Percentiles rank a stretch among this genome's conserved stretches.
Conservation (phyloP, 1,284 basidiomycete species). For the Sporisorium graminicola region DNA sequence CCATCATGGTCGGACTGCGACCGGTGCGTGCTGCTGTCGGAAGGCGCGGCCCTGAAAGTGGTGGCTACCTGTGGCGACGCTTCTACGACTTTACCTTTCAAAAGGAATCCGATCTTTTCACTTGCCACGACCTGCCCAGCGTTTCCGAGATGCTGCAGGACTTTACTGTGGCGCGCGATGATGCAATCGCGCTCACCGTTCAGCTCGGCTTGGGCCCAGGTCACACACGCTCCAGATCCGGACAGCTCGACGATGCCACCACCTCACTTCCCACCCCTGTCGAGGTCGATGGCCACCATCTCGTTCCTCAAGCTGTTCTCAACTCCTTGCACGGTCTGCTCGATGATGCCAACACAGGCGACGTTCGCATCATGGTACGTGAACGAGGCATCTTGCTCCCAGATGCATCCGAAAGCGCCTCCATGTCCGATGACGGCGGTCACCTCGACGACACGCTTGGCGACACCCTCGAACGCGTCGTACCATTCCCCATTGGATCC, state of each 20-base stretch:
- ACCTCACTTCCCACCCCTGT: conserved; percentile 39
- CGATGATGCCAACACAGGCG: conserved; percentile 64
- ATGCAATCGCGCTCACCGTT: conserved; percentile 59
- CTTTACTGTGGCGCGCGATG: conserved; percentile 29
- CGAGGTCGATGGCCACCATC: conserved; percentile 47
- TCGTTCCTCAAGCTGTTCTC: conserved; percentile 55
- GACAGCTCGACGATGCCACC: conserved; percentile 13
- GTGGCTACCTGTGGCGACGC: conserved; percentile 51
- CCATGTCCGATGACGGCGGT: conserved; percentile 24
- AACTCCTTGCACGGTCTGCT: conserved; percentile 54
- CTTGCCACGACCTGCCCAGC: conserved; percentile 57
- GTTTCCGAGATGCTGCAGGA: conserved; percentile 52
- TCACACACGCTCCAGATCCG: conserved; percentile 10
- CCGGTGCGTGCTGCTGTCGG: conserved; percentile 30
- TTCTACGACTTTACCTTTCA: conserved; percentile 53
- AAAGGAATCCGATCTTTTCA: conserved; percentile 56
- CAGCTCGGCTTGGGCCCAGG: conserved; percentile 61
- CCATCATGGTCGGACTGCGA: conserved; percentile 59
- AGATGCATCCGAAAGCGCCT: background rate
- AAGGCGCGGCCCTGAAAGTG: conserved; percentile 17
- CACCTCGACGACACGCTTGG: background rate
- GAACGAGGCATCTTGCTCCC: conserved; percentile 57
- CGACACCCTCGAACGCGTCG: background rate
- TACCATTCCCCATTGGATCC: conserved; percentile 44
- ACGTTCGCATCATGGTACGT: conserved; percentile 62